Conservation (phyloP, 371 early-diverging fungal species). For the Mortierella sp. region DNA sequence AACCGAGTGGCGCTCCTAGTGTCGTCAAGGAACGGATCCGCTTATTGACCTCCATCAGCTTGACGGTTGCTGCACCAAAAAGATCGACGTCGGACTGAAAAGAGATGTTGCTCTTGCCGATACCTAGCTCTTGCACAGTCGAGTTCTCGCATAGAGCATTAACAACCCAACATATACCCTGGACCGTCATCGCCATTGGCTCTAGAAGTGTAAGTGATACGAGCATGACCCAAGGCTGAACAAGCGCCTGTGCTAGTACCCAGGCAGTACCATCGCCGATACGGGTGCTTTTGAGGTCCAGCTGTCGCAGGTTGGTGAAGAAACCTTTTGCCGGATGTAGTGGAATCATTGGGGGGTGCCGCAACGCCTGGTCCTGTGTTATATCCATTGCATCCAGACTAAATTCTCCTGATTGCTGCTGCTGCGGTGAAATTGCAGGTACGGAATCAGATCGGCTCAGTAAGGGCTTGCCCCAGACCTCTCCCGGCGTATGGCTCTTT, state of each 20-base stretch:
- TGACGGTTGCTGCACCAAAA: slow-evolving; percentile 24
- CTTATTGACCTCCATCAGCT: slow-evolving; percentile 41
- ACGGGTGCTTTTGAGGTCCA: slow-evolving; percentile 45
- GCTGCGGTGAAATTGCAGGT: slow-evolving; percentile 10
- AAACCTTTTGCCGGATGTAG: slow-evolving; percentile 12
- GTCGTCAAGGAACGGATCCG: slow-evolving; percentile 30
- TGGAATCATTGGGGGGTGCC: slow-evolving; percentile 3
- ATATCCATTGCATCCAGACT: not conserved
- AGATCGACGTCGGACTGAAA: slow-evolving; percentile 15
- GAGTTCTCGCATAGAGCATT: slow-evolving; percentile 38
- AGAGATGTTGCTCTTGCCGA: slow-evolving; percentile 18
- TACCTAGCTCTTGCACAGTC: slow-evolving; percentile 40
- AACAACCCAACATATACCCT: slow-evolving; percentile 37
- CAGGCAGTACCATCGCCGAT: slow-evolving; percentile 38
- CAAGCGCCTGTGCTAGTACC: slow-evolving; percentile 36
- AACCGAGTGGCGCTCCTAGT: slow-evolving; percentile 30
- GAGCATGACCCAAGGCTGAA: slow-evolving; percentile 31
- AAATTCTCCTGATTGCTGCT: not conserved
- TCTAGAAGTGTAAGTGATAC: slow-evolving; percentile 30
- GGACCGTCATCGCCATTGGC: slow-evolving; percentile 23
- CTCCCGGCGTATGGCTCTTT: too few relatives aligned
- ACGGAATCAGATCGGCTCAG: slow-evolving; percentile 15
- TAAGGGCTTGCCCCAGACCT: not conserved
- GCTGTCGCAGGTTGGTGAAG: slow-evolving; percentile 34
- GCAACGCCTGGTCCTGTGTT: not conserved